Base-by-base conservation (phyloP, 2,329 filamentous ascomycete species). In the Kalmusia sp. region DNA sequence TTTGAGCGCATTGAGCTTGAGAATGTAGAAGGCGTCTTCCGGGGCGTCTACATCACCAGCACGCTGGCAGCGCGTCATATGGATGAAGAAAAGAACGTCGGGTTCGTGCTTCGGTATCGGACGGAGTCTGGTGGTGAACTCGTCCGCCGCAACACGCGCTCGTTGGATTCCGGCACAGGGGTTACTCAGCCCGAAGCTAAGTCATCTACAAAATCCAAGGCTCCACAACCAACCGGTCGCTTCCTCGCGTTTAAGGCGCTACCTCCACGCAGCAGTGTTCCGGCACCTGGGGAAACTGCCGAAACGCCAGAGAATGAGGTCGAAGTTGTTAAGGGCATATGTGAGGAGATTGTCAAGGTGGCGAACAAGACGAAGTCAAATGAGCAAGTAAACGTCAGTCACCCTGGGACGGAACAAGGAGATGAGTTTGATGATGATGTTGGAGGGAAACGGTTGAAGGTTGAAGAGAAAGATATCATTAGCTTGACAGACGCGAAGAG, bases 11-110 rank as follows among this genome's bases (percentile, higher is more conserved):
- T 97, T 12, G 87, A 90, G 52, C 81, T 98, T 6, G 82, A 84
- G 17, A 90, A 91, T 52, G 79, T 99, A 30, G 82, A 84, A 1
- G 82, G 83, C 21, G 85, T 99, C 63, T 87, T 87, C 67, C 85
- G 88, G 55, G 95, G 95, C 17, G 89, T 91, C 0, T 99, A 98
- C 68, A 90, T 99, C 67, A 96, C 92, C 0, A 93, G 89, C 2
- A 95, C 92, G 0, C 82, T 97, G 4, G 92, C 92, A 1, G 79
- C 87, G 1, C 81, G 87, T 0, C 91, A 96, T 67, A 84, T 86
- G 59, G 89, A 97, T 60, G 89, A 91, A 70, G 77, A 80, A 47
- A 88, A 85, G 69, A 98, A 98, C 62, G 85, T 96, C 1, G 95
- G 95, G 0, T 84, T 98, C 48, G 84, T 96, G 1, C 77, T 99